Conservation (phyloP, 2,329 filamentous ascomycete genomes). For the Stenocarpella maydis region DNA sequence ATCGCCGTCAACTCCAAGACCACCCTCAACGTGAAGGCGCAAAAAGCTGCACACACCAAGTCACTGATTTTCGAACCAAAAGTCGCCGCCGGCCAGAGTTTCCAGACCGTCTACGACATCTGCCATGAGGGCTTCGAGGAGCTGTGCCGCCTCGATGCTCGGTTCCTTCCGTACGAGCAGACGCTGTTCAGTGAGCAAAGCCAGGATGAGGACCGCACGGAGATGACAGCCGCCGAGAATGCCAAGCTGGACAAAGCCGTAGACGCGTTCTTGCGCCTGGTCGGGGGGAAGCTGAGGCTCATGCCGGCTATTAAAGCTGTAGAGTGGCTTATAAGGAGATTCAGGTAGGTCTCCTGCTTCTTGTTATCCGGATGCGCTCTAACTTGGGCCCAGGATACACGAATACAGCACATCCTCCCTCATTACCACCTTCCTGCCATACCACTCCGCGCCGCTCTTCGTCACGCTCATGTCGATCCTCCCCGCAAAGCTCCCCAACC, state of each 20-base stretch:
- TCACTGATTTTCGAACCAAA: constrained; percentile 92
- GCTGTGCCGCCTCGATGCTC: constrained; percentile 83
- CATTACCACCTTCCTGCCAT: constrained; percentile 88
- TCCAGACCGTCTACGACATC: constrained; percentile 85
- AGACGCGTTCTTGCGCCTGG: constrained; percentile 83
- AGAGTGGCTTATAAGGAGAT: constrained; percentile 93
- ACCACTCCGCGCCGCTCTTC: constrained; percentile 87
- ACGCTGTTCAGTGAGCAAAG: constrained; percentile 95
- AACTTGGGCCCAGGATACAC: constrained; percentile 70
- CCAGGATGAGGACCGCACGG: constrained; percentile 84
- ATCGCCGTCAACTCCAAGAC: constrained; percentile 91
- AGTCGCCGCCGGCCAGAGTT: constrained; percentile 86
- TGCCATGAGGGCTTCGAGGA: constrained; percentile 92
- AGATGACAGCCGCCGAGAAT: constrained; percentile 85
- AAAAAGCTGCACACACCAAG: constrained; percentile 90
- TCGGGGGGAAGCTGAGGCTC: constrained; percentile 78
- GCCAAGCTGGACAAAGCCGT: constrained; percentile 78
- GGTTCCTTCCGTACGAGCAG: constrained; percentile 77
- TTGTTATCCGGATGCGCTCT: constrained; percentile 31
- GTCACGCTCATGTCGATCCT: constrained; percentile 87
- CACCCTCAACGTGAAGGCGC: constrained; percentile 90
- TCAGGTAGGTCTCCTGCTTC: constrained; percentile 65
- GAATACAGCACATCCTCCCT: constrained; percentile 85
- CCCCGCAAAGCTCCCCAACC: constrained; percentile 74
- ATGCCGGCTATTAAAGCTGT: constrained; percentile 89